Evolutionary conservation across 768 basidiomycete species (phyloP).

Genomic region (Mycena vulgaris): DNA sequence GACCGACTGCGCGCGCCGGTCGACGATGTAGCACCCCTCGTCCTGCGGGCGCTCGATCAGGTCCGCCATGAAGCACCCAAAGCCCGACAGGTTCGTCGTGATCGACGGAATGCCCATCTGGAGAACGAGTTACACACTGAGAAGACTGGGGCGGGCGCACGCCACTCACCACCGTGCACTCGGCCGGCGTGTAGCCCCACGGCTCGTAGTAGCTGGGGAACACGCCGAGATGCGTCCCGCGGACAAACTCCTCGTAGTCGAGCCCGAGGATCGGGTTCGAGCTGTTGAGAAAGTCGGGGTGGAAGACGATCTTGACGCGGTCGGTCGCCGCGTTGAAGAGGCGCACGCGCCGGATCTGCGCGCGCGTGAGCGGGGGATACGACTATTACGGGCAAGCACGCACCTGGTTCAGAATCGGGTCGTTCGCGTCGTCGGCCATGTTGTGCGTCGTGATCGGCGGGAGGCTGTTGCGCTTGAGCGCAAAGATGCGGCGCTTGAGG

Average conservation of each 20-base stretch:
- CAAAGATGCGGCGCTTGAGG: constrained; percentile 96
- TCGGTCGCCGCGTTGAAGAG: constrained; percentile 92
- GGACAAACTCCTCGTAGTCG: constrained; percentile 99
- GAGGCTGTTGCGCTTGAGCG: constrained; percentile 94
- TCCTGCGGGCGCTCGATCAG: constrained; percentile 95
- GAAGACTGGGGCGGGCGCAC: constrained; percentile 14
- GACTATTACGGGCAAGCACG: not conserved
- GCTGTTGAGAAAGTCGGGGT: constrained; percentile 97
- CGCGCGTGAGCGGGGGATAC: too few relatives aligned
- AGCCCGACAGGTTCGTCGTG: constrained; percentile 98
- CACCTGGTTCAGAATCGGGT: constrained; percentile 92
- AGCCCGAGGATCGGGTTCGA: constrained; percentile 98
- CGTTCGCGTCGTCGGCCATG: constrained; percentile 93
- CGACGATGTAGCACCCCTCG: constrained; percentile 97
- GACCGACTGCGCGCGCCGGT: constrained; percentile 89
- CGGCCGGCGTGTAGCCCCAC: constrained; percentile 97
- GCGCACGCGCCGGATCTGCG: constrained; percentile 85
- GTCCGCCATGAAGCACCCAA: constrained; percentile 99
- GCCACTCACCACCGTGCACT: constrained; percentile 92
- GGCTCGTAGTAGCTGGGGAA: constrained; percentile 99
- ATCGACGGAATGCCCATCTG: constrained; percentile 98
- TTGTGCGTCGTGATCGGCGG: constrained; percentile 99
- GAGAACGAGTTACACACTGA: constrained; percentile 17
- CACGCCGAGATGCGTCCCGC: constrained; percentile 98
- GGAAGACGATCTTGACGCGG: constrained; percentile 97